Percentiles rank a stretch among this genome's conserved stretches.
These are phyloP conservation scores for Suhomyces prunicola DNA, from an alignment of 805 yeast species.

Conservation along the genomic window DNA sequence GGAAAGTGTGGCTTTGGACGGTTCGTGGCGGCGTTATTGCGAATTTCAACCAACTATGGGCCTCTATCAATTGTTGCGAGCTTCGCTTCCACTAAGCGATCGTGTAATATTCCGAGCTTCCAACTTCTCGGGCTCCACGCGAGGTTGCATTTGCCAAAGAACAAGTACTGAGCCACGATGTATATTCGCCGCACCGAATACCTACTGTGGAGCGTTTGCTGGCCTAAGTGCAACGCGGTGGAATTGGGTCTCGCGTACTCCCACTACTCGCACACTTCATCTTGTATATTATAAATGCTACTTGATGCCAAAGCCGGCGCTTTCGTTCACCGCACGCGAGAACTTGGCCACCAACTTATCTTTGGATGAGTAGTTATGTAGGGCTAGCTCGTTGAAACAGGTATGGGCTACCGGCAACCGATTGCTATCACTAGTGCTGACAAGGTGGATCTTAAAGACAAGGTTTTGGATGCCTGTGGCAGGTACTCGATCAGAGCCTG, in stretches of 20 bases:
- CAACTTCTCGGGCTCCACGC: background rate
- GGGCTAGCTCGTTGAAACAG: conserved; percentile 85
- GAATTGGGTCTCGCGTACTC: too few species aligned
- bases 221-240: too few species aligned
- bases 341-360: conserved; percentile 59
- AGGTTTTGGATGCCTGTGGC: conserved; percentile 85
- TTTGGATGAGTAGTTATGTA: conserved; percentile 60
- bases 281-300: conserved; percentile 17
- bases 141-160: too few species aligned
- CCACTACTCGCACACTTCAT: too few species aligned
- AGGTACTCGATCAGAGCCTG: conserved; percentile 90
- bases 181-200: too few species aligned
- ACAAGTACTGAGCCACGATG: too few species aligned
- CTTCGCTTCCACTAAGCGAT: too few species aligned
- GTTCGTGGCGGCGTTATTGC: too few species aligned
- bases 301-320: conserved; percentile 83
- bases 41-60: too few species aligned
- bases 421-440: conserved; percentile 32
- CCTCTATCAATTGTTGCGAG: too few species aligned
- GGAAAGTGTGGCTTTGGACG: background rate
- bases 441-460: conserved; percentile 63
- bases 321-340: conserved; percentile 66
- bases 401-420: conserved; percentile 87
- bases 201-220: too few species aligned
- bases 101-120: background rate